Evolutionary conservation across 305 asterid genomes (phyloP), one percentile per base, ranked within the genome.

Genomic region (Striga hermonthica): DNA sequence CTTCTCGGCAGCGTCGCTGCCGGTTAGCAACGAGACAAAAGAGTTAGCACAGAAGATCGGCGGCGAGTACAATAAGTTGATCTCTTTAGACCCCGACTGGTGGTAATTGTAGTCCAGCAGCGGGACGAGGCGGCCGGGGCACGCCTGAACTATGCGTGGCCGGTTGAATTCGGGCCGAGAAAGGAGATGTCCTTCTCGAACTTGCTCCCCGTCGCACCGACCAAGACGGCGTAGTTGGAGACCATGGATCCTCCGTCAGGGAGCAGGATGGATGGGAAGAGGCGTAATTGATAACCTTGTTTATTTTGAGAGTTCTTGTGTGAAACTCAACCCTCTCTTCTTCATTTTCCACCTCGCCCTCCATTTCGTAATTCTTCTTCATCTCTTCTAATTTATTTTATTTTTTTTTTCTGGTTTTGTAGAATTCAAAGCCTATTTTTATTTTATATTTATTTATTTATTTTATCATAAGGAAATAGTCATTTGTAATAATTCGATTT

Each of bases 71-170:
- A 88, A 76, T 74, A 86, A 89, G 67, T 80, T 86, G 52, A 89
- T 86, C 9, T 81, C 80, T 71, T 81, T 90, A 13, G 80, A 5
- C 59, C 37, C n/a, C n/a, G n/a, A n/a, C n/a, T n/a, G n/a, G n/a
- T n/a, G n/a, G 72, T 40, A 28, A 69, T 73, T 62, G 45, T 74
- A 81, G 6, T 73, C 80, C 35, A 77, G 82, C 3, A 82, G 82
- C 0, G 64, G 11, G 76, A 60, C 0, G 77, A 54, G 13, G 79
- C 34, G 36, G 72, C 60, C 3, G 97, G 95, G 8, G 78, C 94
- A 62, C 96, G 69, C 71, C 97, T 79, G 83, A 90, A 86, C 47
- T 96, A 90, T 73, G 98, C 98, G 61, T 86, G 96, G 0, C 98
- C 95, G 61, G 95, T 85, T 66, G 87, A 79, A 7, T 82, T 72